Conservation (phyloP, 495 filamentous ascomycete genomes). For the Trichoderma reesei region DNA sequence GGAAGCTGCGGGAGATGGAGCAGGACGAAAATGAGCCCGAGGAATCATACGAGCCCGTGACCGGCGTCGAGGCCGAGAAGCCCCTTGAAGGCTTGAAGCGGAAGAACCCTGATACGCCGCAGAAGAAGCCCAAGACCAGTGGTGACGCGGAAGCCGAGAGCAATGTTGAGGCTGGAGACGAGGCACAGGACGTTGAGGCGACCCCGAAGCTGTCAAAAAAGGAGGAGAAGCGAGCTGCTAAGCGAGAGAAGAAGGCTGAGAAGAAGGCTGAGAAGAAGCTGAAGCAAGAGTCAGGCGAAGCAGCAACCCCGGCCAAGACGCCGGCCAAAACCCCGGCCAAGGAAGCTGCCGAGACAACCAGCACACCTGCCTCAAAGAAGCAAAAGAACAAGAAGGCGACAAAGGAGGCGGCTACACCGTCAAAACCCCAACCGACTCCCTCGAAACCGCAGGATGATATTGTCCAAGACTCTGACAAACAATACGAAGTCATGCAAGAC, state of each 20-base stretch:
- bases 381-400: slow-evolving; percentile 29
- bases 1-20: slow-evolving; percentile 34
- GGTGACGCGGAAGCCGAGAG: background rate
- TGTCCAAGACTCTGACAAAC: slow-evolving; percentile 3
- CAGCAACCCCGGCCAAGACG: background rate
- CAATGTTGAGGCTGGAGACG: slow-evolving; percentile 19
- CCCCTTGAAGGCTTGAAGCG: slow-evolving; percentile 44
- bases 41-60: slow-evolving; percentile 26
- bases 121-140: slow-evolving; percentile 38
- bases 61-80: slow-evolving; percentile 41
- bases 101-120: slow-evolving; percentile 30
- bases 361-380: slow-evolving; percentile 15
- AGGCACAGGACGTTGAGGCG: slow-evolving; percentile 16
- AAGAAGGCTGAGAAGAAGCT: slow-evolving; percentile 35
- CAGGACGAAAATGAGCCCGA: slow-evolving; percentile 18
- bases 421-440: slow-evolving; percentile 12
- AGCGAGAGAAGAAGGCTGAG: slow-evolving; percentile 24
- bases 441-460: background rate
- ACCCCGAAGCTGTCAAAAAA: slow-evolving; percentile 22
- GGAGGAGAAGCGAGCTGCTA: slow-evolving; percentile 19
- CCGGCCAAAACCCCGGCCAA: background rate
- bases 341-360: background rate
- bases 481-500: slow-evolving; percentile 12
- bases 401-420: background rate
- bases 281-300: slow-evolving; percentile 16